Evolutionary conservation across 73 alveolate species (phyloP), one percentile per base, ranked within the genome.

Genomic region (Halteria grandinella): DNA sequence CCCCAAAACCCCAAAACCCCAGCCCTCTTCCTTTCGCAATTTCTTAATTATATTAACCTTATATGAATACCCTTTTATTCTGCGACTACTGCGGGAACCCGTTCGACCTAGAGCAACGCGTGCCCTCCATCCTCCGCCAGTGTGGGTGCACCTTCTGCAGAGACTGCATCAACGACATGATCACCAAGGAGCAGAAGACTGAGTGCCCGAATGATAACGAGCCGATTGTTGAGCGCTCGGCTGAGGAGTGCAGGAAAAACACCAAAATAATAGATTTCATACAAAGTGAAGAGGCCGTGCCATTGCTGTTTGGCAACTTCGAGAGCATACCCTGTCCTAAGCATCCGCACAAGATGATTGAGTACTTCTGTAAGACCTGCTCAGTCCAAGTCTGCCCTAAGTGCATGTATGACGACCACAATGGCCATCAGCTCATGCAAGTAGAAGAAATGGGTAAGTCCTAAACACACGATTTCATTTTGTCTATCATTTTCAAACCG

Each of bases 361-460:
- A 87, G 74, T 91, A 77, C 66, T 91, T 91, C 72, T 91, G 97
- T 60, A 84, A 89, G 40, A 86, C 91, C 23, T 87, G 94, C 52
- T 55, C 89, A 23, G 44, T 53, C 39, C 85, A 93, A 10, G 92
- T 91, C 15, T 91, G 97, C 44, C 87, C 85, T 36, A 81, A 82
- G 44, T 91, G 97, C 75, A 83, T 91, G 52, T 91, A 85, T 48
- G 97, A 91, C 73, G 93, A 85, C 36, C 97, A 91, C 69, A 91
- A 91, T 87, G 97, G 97, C 7, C 97, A 91, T 71, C 71, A 74
- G 41, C 59, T 91, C 23, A 87, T 85, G 91, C 87, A 82, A 49
- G 70, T 87, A 8, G 95, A 91, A 31, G 97, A 91, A 40, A 91
- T 91, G 90, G 59, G 88, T 78, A 75, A 74, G 66, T 66, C 18